phyloP scores from a whole-genome alignment of 768 basidiomycete species.

The Psilocybe tampanensis region DNA sequence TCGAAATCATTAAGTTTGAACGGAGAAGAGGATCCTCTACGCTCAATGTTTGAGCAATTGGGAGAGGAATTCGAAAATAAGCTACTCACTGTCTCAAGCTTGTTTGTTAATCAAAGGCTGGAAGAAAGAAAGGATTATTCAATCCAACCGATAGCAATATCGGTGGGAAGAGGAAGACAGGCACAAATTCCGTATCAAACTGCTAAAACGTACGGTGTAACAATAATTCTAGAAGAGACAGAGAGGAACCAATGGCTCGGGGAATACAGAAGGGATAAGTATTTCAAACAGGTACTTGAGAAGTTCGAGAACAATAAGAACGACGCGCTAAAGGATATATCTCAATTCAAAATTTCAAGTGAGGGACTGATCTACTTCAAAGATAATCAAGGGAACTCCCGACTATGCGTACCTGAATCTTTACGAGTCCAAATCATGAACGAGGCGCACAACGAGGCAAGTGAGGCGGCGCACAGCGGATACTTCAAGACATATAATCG shows the following conservation, averaged over 20 bases:
- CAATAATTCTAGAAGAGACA: neutral
- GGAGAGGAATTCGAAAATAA: neutral
- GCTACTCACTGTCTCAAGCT: neutral
- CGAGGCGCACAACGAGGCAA: neutral
- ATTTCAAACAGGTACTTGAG: too few relatives aligned
- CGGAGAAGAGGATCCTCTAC: neutral
- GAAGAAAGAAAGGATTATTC: too few relatives aligned
- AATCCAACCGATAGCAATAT: too few relatives aligned
- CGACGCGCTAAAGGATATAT: too few relatives aligned
- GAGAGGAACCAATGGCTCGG: neutral
- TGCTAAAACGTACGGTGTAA: neutral
- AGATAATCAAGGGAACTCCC: neutral
- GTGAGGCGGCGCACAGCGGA: neutral
- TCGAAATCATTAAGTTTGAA: neutral
- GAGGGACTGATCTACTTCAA: neutral
- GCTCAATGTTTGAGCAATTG: neutral
- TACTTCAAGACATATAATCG: constrained; percentile 6
- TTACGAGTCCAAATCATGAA: neutral
- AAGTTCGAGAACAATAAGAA: too few relatives aligned
- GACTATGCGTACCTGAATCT: neutral
- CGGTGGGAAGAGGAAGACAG: neutral
- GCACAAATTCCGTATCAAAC: neutral
- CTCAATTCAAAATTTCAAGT: neutral
- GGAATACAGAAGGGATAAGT: too few relatives aligned
- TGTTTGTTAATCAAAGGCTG: neutral